Evolutionary conservation across 75 land plant genomes (phyloP), one percentile per base, ranked within the genome.

Genomic region (Ceratopteris richardii): DNA sequence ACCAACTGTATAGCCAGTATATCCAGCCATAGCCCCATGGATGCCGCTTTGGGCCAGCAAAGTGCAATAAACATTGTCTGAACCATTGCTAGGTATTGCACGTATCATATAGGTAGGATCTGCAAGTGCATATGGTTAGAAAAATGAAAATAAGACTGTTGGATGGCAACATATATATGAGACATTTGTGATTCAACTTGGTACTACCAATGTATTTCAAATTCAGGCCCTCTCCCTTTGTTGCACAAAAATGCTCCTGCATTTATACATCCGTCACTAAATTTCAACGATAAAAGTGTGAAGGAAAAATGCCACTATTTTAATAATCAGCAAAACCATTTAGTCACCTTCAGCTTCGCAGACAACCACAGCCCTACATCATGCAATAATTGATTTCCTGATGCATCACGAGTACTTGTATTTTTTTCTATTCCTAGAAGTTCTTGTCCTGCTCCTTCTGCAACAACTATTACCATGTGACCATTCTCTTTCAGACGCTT

Each of bases 61-160:
- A 31, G 92, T 83, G 75, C 96, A 87, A 63, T 87, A 90, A 10
- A 90, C 88, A 69, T 90, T 90, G 56, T 90, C 96, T 26, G 96
- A 83, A 59, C 93, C 96, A 58, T 81, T 90, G 66, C 93, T 81
- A 29, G 91, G 96, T 60, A 90, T 60, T 17, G 96, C 96, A 23
- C 96, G 83, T 21, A 90, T 83, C 96, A 90, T 90, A 64, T 90
- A 90, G 0, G 96, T 90, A 1, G 96, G 96, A 77, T 90, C 96
- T 90, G 82, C 50, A 66, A 26, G 7, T 26, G 29, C 29, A 3
- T 52, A 19, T 52, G 9, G 25, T 24, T 52, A 3, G 3, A 23
- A 4, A 46, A 46, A 33, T 9, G 9, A 3, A 33, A 9, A 33
- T 33, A 33, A n/a, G n/a, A n/a, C n/a, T n/a, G n/a, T n/a, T n/a